A percentile compares a stretch with the other conserved stretches of the same genome.
Evolutionary conservation across 495 filamentous ascomycete species (phyloP).

Genomic region (Tuber microsphaerosporum): DNA sequence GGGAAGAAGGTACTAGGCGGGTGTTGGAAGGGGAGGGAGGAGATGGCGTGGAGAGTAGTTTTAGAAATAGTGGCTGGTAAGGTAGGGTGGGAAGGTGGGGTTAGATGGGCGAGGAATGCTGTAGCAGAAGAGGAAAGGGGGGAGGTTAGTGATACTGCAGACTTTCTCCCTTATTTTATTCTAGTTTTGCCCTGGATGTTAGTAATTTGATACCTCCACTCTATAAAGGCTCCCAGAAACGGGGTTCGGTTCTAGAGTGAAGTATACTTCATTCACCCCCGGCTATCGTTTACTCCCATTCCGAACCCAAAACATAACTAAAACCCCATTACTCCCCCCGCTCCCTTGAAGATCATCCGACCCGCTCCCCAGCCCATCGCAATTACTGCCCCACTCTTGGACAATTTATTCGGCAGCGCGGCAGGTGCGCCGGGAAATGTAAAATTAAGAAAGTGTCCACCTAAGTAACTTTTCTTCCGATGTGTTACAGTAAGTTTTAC

Average conservation of each 20-base stretch:
- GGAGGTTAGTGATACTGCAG: not conserved
- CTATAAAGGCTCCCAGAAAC: not conserved
- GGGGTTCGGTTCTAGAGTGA: not conserved
- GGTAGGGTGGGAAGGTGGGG: too few relatives aligned
- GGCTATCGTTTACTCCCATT: too few relatives aligned
- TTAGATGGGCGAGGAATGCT: not conserved
- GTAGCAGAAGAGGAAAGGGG: too few relatives aligned
- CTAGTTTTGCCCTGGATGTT: not conserved
- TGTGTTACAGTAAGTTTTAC: too few relatives aligned
- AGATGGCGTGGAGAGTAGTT: not conserved
- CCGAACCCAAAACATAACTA: not conserved
- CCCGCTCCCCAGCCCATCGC: not conserved
- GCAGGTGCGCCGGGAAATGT: too few relatives aligned
- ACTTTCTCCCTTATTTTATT: not conserved
- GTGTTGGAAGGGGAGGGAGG: constrained; percentile 2
- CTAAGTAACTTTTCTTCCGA: too few relatives aligned
- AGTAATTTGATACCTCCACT: not conserved
- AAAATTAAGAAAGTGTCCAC: not conserved
- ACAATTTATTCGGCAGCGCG: not conserved
- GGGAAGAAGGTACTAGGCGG: constrained; percentile 42
- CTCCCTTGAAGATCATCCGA: too few relatives aligned
- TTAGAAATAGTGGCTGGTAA: not conserved
- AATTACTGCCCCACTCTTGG: not conserved
- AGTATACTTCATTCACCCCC: too few relatives aligned
- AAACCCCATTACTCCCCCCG: not conserved